phyloP scores from a whole-genome alignment of 2,329 filamentous ascomycete species.

The Diplodia sapinea region DNA sequence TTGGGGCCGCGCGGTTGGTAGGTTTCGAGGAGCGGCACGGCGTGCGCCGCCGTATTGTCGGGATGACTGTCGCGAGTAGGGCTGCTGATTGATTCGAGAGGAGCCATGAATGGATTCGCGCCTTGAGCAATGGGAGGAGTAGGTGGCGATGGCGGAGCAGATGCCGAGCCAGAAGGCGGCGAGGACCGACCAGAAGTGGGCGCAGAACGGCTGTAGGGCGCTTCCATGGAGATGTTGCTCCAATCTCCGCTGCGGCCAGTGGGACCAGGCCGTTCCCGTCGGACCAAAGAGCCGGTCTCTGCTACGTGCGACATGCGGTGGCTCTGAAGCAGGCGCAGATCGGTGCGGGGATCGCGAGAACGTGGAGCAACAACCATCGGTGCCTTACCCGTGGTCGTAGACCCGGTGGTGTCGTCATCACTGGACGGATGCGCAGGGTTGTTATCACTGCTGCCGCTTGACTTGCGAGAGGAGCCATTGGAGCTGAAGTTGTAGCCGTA shows the following conservation, averaged over 20 bases:
- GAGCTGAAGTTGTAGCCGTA: slow-evolving; percentile 13
- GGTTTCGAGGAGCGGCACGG: slow-evolving; percentile 43
- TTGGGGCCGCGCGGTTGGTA: slow-evolving; percentile 48
- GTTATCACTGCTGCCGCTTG: slow-evolving; percentile 24
- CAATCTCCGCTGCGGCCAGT: slow-evolving; percentile 48
- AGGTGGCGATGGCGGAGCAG: slow-evolving; percentile 10
- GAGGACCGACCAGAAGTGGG: slow-evolving; percentile 18
- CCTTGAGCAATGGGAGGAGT: slow-evolving; percentile 36
- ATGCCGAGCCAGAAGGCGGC: slow-evolving; percentile 8
- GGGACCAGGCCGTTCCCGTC: slow-evolving; percentile 41
- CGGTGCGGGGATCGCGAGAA: slow-evolving; percentile 28
- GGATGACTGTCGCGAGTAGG: slow-evolving; percentile 38
- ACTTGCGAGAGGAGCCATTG: slow-evolving; percentile 25
- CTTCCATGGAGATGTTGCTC: slow-evolving; percentile 44
- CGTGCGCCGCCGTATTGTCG: slow-evolving; percentile 41
- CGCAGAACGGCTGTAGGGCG: slow-evolving; percentile 29
- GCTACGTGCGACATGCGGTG: slow-evolving; percentile 58
- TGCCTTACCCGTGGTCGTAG: slow-evolving; percentile 1
- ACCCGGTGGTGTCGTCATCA: background rate
- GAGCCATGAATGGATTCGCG: slow-evolving; percentile 32
- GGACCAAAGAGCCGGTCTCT: slow-evolving; percentile 57
- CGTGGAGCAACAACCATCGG: slow-evolving; percentile 38
- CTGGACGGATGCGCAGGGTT: slow-evolving; percentile 22
- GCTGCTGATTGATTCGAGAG: slow-evolving; percentile 33
- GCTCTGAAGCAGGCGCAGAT: slow-evolving; percentile 48